Evolutionary conservation across 495 filamentous ascomycete species (phyloP).

Genomic region (Penicillium roqueforti): DNA sequence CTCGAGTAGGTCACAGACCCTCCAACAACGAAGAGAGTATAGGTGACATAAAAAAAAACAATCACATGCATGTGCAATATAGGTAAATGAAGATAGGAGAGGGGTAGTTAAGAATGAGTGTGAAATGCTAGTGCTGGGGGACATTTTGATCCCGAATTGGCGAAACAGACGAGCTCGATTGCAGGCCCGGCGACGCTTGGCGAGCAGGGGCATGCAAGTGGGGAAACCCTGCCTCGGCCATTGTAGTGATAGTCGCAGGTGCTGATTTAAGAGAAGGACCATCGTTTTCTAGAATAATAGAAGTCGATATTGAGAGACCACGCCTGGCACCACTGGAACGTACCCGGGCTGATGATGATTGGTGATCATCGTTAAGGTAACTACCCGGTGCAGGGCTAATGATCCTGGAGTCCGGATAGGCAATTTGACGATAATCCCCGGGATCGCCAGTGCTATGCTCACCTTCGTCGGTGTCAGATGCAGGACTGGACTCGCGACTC

Average conservation of each 20-base stretch:
- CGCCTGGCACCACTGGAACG: constrained; percentile 35
- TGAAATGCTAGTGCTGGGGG: constrained; percentile 9
- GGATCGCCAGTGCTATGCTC: constrained; percentile 22
- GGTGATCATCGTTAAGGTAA: constrained; percentile 30
- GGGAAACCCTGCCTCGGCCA: constrained; percentile 26
- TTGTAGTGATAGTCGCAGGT: constrained; percentile 31
- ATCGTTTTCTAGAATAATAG: constrained; percentile 34
- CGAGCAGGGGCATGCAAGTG: constrained; percentile 13
- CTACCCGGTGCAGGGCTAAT: constrained; percentile 15
- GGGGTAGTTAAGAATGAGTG: constrained; percentile 7
- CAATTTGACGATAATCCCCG: constrained; percentile 28
- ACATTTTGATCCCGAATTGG: constrained; percentile 15
- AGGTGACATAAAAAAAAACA: constrained; percentile 6
- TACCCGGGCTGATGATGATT: constrained; percentile 29
- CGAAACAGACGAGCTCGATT: constrained; percentile 19
- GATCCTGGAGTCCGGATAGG: constrained; percentile 25
- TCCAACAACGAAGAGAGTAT: background rate
- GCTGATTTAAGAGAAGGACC: constrained; percentile 33
- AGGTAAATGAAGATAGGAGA: constrained; percentile 18
- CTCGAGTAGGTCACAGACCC: constrained; percentile 10
- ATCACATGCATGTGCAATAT: constrained; percentile 15
- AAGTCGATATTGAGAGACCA: constrained; percentile 32
- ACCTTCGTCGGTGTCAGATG: constrained; percentile 33
- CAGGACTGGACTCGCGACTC: constrained; percentile 29
- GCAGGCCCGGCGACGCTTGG: constrained; percentile 22